phyloP scores from a whole-genome alignment of 1,284 basidiomycete species.

The Cryptococcus sp. region DNA sequence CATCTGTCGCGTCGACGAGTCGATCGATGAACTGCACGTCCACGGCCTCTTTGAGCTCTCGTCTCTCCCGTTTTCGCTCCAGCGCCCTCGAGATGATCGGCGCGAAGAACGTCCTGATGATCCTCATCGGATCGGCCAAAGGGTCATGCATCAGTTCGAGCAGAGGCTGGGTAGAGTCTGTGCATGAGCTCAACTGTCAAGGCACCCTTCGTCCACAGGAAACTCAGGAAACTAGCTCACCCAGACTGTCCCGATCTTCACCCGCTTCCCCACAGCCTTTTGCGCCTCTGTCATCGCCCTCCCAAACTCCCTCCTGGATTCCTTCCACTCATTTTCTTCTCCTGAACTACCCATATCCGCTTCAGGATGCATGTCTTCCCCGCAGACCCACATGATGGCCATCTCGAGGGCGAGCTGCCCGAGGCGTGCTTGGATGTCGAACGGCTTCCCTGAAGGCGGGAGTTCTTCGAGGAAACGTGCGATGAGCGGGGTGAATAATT shows the following conservation, averaged over 20 bases:
- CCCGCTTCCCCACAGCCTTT: constrained; percentile 26
- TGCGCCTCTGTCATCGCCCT: constrained; percentile 32
- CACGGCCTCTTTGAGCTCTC: background rate
- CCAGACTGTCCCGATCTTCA: constrained; percentile 43
- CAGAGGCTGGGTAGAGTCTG: constrained; percentile 20
- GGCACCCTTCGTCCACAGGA: background rate
- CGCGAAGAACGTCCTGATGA: constrained; percentile 29
- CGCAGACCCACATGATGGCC: constrained; percentile 36
- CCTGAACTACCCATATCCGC: background rate
- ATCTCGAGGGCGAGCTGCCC: constrained; percentile 30
- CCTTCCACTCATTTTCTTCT: constrained; percentile 20
- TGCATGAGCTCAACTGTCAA: background rate
- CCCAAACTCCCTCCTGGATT: constrained; percentile 19
- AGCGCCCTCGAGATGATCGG: constrained; percentile 31
- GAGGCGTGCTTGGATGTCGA: constrained; percentile 31
- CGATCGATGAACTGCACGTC: constrained; percentile 27
- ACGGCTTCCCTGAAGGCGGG: constrained; percentile 11
- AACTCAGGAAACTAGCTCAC: constrained; percentile 13
- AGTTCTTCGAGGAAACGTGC: constrained; percentile 13
- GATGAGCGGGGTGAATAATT: constrained; percentile 15
- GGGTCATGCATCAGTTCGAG: constrained; percentile 33
- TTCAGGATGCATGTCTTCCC: constrained; percentile 13
- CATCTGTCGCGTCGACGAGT: constrained; percentile 31
- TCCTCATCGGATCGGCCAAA: constrained; percentile 29
- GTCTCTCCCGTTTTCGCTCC: constrained; percentile 1